Base-by-base conservation (phyloP, 495 filamentous ascomycete genomes). In the Trichocladium uniseriatum region DNA sequence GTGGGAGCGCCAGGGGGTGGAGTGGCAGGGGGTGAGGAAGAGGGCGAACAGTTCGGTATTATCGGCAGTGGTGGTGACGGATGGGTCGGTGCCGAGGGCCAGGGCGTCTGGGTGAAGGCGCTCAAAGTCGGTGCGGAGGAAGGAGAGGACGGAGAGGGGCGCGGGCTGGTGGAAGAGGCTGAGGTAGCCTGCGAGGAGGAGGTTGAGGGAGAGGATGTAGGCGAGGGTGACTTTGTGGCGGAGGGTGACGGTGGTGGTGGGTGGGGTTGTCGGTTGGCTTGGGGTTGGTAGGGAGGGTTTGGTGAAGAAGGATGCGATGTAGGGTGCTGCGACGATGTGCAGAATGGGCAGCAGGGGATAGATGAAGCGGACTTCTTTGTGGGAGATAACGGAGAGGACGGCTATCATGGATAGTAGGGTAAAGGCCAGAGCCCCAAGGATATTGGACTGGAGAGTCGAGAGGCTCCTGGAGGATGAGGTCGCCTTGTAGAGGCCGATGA, bases 341-440 rank as follows among this genome's bases (percentile, higher is more conserved):
- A 98, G 74, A 15, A 83, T 73, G 5, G 92, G 92, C 0, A 98
- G 75, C 34, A 97, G 77, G 5, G 92, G 94, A 60, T 95, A 95
- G 54, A 97, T 85, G 69, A 98, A 98, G 54, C 92, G 88, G 52
- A 95, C 86, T 78, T 98, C 92, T 67, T 98, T 98, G 70, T 98
- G 92, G 21, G 91, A 80, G 48, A 98, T 84, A 13, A 86, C 51
- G 8, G 87, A 94, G 16, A 97, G 78, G 16, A 71, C 61, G 0
- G 68, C 54, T 19, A 82, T 75, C 54, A 88, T 82, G 22, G 76
- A 53, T 28, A 87, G 31, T 28, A 78, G 71, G 0, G 81, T 73
- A 14, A 72, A 72, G 29, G 81, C 77, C 14, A 95, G 68, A 38
- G 85, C 79, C 45, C 72, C 73, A 41, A 71, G 62, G 10, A 68